Evolutionary conservation across 2,329 filamentous ascomycete species (phyloP), one percentile per base, ranked within the genome.

Genomic region (Phaeophleospora eucalypticola): DNA sequence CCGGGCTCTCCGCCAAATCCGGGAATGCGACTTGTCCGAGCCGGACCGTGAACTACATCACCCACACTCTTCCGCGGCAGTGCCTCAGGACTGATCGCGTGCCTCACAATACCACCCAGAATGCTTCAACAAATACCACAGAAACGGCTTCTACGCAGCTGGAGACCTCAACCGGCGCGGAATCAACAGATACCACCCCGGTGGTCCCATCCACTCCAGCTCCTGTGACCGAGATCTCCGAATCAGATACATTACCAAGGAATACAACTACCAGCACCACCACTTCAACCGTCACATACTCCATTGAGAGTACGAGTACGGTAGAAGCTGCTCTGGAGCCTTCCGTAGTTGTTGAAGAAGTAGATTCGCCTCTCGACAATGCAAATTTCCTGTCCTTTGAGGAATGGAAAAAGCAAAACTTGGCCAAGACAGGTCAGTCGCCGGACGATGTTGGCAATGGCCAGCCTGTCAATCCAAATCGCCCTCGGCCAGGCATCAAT

Each of bases 371-470:
- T 1, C 73, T 86, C 9, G 84, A 88, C 60, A 86, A 87, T 57
- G 80, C 84, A 37, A 84, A 89, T 4, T 97, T 97, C 66, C 82
- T 97, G 59, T 96, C 93, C 0, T 98, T 98, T 59, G 93, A 97
- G 65, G 91, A 97, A 61, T 98, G 93, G 93, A 97, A 95, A 71
- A 88, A 86, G 62, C 86, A 90, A 74, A 95, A 95, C 71, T 72
- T 97, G 15, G 87, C 84, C 42, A 87, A 89, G 63, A 84, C 82
- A 3, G 91, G 89, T 10, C 91, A 96, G 62, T 89, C 73, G 63
- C 86, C 70, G 56, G 87, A 78, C 68, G 83, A 78, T 68, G 77
- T 78, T 63, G 86, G 72, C 65, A 81, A 75, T 56, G 76, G 61
- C 65, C 74, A 72, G 68, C 79, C 64, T 61, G 71, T 63, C 53